phyloP scores from a whole-genome alignment of 1,139 yeast genomes.

The Kodamaea derodonti region DNA sequence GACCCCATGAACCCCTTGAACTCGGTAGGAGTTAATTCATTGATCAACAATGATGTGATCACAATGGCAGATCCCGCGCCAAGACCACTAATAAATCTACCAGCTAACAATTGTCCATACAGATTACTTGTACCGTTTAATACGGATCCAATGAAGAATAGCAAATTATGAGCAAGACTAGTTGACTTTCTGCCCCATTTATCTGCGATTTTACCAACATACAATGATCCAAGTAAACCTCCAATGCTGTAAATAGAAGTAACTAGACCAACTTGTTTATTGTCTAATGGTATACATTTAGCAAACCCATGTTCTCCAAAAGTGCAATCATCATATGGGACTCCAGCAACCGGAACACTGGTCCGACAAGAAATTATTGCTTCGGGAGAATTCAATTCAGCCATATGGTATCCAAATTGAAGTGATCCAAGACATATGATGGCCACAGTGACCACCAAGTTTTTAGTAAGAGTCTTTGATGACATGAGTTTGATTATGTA shows the following conservation, averaged over 20 bases:
- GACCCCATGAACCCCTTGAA: slow-evolving; percentile 79
- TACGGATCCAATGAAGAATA: slow-evolving; percentile 66
- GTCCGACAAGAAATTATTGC: slow-evolving; percentile 35
- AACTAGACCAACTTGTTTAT: slow-evolving; percentile 70
- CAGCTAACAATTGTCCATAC: slow-evolving; percentile 48
- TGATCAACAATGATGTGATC: slow-evolving; percentile 74
- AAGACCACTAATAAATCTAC: slow-evolving; percentile 74
- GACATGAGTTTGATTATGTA: slow-evolving; percentile 10
- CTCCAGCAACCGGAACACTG: slow-evolving; percentile 28
- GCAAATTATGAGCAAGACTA: slow-evolving; percentile 50
- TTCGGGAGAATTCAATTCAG: slow-evolving; percentile 47
- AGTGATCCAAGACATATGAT: slow-evolving; percentile 43
- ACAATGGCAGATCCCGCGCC: slow-evolving; percentile 90
- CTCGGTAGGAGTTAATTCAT: slow-evolving; percentile 69
- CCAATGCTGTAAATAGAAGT: slow-evolving; percentile 86
- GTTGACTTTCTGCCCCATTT: slow-evolving; percentile 59
- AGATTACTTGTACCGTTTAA: slow-evolving; percentile 52
- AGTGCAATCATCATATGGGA: slow-evolving; percentile 33
- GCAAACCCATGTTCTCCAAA: slow-evolving; percentile 36
- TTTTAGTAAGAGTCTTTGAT: slow-evolving; percentile 14
- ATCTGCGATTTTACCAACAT: slow-evolving; percentile 71
- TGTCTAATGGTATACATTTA: slow-evolving; percentile 56
- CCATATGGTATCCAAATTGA: slow-evolving; percentile 50
- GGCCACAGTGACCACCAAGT: slow-evolving; percentile 28
- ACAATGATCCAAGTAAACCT: slow-evolving; percentile 73